Evolutionary conservation across 495 filamentous ascomycete genomes (phyloP).

Genomic region (Cudoniella acicularis): DNA sequence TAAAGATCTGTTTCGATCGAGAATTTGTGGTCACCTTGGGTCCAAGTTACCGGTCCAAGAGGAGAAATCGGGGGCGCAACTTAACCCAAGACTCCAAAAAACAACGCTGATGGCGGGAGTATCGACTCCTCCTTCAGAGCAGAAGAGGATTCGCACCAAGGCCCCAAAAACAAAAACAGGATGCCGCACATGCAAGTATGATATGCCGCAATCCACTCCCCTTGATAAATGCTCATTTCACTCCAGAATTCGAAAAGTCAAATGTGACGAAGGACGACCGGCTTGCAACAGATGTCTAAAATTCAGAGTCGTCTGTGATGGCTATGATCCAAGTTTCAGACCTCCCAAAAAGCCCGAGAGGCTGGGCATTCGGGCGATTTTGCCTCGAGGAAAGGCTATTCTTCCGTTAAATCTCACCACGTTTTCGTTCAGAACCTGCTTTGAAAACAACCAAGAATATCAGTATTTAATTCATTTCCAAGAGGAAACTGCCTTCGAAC

Average conservation of each 20-base stretch:
- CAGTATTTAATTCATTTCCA: slow-evolving; percentile 10
- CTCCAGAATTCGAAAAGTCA: neutral
- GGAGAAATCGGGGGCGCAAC: too few relatives aligned
- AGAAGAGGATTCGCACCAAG: neutral
- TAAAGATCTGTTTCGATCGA: too few relatives aligned
- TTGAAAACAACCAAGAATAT: slow-evolving; percentile 2
- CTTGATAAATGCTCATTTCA: neutral
- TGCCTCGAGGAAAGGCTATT: neutral
- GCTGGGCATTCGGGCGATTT: neutral
- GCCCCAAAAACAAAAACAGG: neutral
- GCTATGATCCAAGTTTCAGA: neutral
- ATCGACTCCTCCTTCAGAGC: too few relatives aligned
- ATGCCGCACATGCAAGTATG: neutral
- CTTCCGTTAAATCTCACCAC: neutral
- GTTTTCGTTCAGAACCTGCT: neutral
- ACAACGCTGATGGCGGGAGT: too few relatives aligned
- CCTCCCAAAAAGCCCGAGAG: neutral
- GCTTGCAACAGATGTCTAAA: slow-evolving; percentile 1
- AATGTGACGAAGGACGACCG: slow-evolving; percentile 5
- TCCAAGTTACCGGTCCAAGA: too few relatives aligned
- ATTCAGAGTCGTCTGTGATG: slow-evolving; percentile 1
- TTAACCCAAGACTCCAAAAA: too few relatives aligned
- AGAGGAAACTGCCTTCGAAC: neutral
- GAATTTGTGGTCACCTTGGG: too few relatives aligned
- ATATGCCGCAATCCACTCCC: neutral